Base-by-base conservation (phyloP, 2,329 filamentous ascomycete genomes). In the Scedosporium minutisporum region DNA sequence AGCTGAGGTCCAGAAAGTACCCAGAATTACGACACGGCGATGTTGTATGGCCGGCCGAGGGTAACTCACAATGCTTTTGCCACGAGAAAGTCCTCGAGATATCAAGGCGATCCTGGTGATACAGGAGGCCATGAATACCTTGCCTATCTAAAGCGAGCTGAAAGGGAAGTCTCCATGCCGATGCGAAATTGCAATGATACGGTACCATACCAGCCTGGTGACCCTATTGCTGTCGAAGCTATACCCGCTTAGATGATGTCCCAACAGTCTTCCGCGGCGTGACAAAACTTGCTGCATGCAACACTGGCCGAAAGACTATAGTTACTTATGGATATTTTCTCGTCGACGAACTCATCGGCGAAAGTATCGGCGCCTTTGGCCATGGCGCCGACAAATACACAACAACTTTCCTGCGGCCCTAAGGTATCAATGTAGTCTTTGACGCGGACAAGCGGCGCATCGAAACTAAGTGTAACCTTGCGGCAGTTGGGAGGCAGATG, bases 251-350 rank as follows among this genome's bases (percentile, higher is more conserved):
- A 99, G 71, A 97, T 84, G 69, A 99, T 90, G 72, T 91, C 87
- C 95, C 95, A 99, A 42, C 89, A 88, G 75, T 99, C 95, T 77
- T 99, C 95, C 53, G 93, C 93, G 48, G 93, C 95, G 76, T 99
- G 95, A 77, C 95, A 97, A 81, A 99, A 97, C 77, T 97, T 99
- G 85, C 93, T 97, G 83, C 95, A 99, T 53, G 95, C 93, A 65
- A 99, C 95, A 79, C 93, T 97, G 65, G 95, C 95, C 71, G 91
- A 96, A 66, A 99, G 82, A 72, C 93, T 96, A 82, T 90, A 99
- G 76, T 97, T 96, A 82, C 93, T 97, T 78, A 99, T 97, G 69
- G 90, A 91, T 72, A 99, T 97, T 71, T 96, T 91, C 78, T 99
- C 95, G 72, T 97, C 93, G 71, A 97, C 96, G 76, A 90, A 91